Evolutionary conservation across 2,329 filamentous ascomycete species (phyloP).

Genomic region (Trichoderma pleuroti): DNA sequence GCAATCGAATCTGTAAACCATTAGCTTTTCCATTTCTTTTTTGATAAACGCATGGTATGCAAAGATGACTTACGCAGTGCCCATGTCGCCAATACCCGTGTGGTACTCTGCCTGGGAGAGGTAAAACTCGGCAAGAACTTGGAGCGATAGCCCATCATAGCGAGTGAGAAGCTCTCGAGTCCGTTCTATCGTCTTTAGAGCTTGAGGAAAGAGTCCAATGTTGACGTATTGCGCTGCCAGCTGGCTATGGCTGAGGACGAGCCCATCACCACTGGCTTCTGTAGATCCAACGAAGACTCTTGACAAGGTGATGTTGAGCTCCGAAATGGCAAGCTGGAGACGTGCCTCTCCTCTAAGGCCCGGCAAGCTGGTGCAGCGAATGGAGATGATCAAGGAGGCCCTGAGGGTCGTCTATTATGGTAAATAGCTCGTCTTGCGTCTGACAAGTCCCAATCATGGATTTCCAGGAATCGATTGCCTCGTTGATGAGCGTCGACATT

Average conservation of each 20-base stretch:
- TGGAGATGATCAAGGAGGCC: constrained; percentile 49
- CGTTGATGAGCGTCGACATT: constrained; percentile 32
- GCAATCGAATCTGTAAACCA: constrained; percentile 26
- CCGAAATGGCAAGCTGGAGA: constrained; percentile 45
- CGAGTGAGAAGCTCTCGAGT: constrained; percentile 48
- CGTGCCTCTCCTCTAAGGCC: constrained; percentile 48
- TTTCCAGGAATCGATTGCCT: constrained; percentile 45
- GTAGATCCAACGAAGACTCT: constrained; percentile 31
- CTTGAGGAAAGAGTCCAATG: constrained; percentile 50
- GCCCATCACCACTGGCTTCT: constrained; percentile 35
- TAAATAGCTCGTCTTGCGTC: constrained; percentile 40
- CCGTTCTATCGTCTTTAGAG: constrained; percentile 52
- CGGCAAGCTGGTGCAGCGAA: constrained; percentile 50
- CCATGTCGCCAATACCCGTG: constrained; percentile 61
- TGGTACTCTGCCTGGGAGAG: constrained; percentile 73
- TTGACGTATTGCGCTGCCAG: constrained; percentile 52
- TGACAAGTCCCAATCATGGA: constrained; percentile 38
- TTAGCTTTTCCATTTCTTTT: neutral
- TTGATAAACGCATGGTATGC: neutral
- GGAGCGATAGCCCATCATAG: constrained; percentile 36
- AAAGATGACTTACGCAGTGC: constrained; percentile 50
- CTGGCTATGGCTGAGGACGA: constrained; percentile 45
- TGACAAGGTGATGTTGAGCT: constrained; percentile 44
- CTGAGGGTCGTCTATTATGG: constrained; percentile 47
- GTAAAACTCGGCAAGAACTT: constrained; percentile 53